These are phyloP conservation scores for Neurospora sp. DNA, from an alignment of 495 filamentous ascomycete species.

Conservation along the genomic window DNA sequence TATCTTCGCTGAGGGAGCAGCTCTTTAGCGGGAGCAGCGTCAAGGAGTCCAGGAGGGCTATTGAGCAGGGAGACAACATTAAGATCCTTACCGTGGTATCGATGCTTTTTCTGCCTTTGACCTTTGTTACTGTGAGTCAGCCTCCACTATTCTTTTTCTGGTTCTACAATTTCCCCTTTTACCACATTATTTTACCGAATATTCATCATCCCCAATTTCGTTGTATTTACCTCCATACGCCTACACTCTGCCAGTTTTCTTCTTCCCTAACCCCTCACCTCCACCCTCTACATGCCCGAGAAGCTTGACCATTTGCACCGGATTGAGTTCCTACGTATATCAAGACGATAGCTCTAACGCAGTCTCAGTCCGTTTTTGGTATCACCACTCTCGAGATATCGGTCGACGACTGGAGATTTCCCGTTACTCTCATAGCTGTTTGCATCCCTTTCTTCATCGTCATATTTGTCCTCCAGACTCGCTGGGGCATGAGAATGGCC, in stretches of 20 bases:
- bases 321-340: not conserved
- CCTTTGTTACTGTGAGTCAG: slow-evolving; percentile 25
- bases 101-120: slow-evolving; percentile 32
- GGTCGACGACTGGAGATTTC: slow-evolving; percentile 19
- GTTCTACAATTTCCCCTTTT: not conserved
- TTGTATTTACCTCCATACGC: not conserved
- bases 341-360: not conserved
- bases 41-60: slow-evolving; percentile 21
- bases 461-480: slow-evolving; percentile 19
- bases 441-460: slow-evolving; percentile 26
- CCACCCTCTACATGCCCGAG: not conserved
- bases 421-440: slow-evolving; percentile 20
- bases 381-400: slow-evolving; percentile 21
- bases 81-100: slow-evolving; percentile 29
- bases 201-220: too few relatives aligned
- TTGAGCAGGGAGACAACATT: slow-evolving; percentile 30
- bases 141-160: not conserved
- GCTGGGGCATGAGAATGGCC: slow-evolving; percentile 7
- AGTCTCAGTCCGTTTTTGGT: slow-evolving; percentile 19
- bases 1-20: slow-evolving; percentile 22
- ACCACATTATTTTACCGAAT: not conserved
- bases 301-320: not conserved
- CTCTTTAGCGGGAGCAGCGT: slow-evolving; percentile 24
- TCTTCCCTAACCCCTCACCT: not conserved
- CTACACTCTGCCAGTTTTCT: not conserved